These are phyloP conservation scores for Nasturtium officinale DNA, from an alignment of 345 rosid species.

Conservation along the genomic window DNA sequence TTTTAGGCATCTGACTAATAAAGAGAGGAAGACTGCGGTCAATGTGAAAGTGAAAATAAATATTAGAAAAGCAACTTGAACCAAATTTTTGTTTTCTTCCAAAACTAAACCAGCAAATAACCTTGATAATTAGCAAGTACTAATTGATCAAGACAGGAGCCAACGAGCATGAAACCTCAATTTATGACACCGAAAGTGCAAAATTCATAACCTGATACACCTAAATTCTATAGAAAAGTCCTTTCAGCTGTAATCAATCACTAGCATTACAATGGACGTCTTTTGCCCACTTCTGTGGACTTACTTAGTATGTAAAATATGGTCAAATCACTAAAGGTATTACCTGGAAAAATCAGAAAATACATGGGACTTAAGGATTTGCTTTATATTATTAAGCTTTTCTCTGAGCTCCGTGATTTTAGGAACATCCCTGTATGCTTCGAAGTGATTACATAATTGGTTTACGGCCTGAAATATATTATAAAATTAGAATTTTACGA, in stretches of 20 bases:
- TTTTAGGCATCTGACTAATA: background rate
- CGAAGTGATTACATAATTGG: slow-evolving; percentile 95
- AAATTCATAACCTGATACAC: background rate
- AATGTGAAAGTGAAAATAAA: background rate
- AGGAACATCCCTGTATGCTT: slow-evolving; percentile 95
- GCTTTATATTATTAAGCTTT: slow-evolving; percentile 92
- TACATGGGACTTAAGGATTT: slow-evolving; percentile 92
- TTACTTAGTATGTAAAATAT: background rate
- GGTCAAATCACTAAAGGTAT: slow-evolving; percentile 11
- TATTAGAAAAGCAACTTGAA: background rate
- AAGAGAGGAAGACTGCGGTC: background rate
- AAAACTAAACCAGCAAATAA: slow-evolving; percentile 17
- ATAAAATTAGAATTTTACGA: slow-evolving; percentile 17
- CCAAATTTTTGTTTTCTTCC: background rate
- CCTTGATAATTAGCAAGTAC: background rate
- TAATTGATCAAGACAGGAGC: slow-evolving; percentile 3
- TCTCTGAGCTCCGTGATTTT: slow-evolving; percentile 96
- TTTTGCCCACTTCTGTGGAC: background rate
- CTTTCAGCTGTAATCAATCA: slow-evolving; percentile 13
- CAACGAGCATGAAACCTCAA: slow-evolving; percentile 19
- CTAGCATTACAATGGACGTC: slow-evolving; percentile 15
- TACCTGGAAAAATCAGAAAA: slow-evolving; percentile 98
- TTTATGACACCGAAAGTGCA: background rate
- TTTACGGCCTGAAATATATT: slow-evolving; percentile 87
- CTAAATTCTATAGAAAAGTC: background rate